A percentile compares a stretch with the other conserved stretches of the same genome.
Evolutionary conservation across 106 monocot species (phyloP).

Genomic region (Dendrobium huoshanense): DNA sequence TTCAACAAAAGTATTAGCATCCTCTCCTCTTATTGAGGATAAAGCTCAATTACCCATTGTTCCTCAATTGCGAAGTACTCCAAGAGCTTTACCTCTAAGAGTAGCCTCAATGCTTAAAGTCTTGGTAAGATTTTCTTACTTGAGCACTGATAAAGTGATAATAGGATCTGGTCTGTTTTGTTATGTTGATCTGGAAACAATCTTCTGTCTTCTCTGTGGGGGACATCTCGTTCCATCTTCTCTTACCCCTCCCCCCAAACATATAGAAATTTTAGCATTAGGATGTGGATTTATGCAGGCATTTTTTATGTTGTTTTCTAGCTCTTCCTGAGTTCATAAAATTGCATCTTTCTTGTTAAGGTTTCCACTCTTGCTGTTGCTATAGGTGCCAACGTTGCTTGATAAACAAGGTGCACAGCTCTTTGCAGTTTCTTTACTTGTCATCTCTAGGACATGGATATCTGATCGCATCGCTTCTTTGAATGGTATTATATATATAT

Average conservation of each 20-base stretch:
- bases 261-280: background rate
- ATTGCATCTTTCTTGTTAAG: background rate
- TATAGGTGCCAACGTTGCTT: constrained; percentile 71
- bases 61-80: constrained; percentile 49
- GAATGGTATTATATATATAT: constrained; percentile 54
- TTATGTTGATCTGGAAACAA: background rate
- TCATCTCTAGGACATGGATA: constrained; percentile 92
- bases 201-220: background rate
- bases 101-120: constrained; percentile 88
- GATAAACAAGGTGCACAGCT: constrained; percentile 94
- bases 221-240: too few relatives aligned
- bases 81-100: constrained; percentile 63
- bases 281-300: background rate
- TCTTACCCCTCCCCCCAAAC: background rate
- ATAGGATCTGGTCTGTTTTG: background rate
- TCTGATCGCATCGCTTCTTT: constrained; percentile 98
- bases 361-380: constrained; percentile 5
- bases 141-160: background rate
- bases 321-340: background rate
- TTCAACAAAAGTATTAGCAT: constrained; percentile 49
- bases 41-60: constrained; percentile 31
- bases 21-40: constrained; percentile 40
- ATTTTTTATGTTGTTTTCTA: background rate
- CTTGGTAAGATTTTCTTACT: constrained; percentile 44
- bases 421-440: constrained; percentile 84